A percentile compares a stretch with the other conserved stretches of the same genome.
Conservation (phyloP, 768 basidiomycete genomes). For the Crucibulum laeve region DNA sequence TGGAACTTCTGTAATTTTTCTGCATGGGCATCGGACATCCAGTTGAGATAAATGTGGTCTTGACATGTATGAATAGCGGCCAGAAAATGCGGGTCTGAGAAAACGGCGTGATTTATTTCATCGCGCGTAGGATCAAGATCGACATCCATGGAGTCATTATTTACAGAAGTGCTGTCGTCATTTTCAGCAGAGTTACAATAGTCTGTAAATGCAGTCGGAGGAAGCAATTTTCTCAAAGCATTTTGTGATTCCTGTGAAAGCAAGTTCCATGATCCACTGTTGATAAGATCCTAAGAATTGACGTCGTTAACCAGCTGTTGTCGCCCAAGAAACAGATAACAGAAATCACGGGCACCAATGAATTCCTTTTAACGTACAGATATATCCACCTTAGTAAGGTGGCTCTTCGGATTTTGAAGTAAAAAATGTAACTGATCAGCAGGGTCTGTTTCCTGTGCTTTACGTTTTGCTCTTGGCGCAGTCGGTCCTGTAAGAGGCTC, state of each 20-base stretch:
- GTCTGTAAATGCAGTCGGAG: conserved; percentile 38
- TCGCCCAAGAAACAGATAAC: conserved; percentile 5
- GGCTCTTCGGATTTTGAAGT: conserved; percentile 43
- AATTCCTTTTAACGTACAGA: conserved; percentile 32
- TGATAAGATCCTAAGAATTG: conserved; percentile 43
- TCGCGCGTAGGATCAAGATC: conserved; percentile 8
- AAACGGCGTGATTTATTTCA: conserved; percentile 31
- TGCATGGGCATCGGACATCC: conserved; percentile 39
- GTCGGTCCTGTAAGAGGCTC: conserved; percentile 5
- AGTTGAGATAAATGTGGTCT: conserved; percentile 52
- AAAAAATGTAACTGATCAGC: conserved; percentile 32
- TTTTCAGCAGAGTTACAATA: conserved; percentile 25
- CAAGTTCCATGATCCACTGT: conserved; percentile 37
- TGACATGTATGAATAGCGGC: conserved; percentile 55
- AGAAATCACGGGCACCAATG: background rate
- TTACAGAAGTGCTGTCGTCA: conserved; percentile 33
- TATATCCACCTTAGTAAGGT: conserved; percentile 43
- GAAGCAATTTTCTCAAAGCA: conserved; percentile 34
- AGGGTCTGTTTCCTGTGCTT: conserved; percentile 22
- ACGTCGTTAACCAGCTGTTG: conserved; percentile 19
- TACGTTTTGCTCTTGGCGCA: conserved; percentile 20
- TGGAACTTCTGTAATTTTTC: conserved; percentile 38
- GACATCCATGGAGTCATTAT: conserved; percentile 13
- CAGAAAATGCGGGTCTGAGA: conserved; percentile 50
- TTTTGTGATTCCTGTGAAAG: conserved; percentile 37